Percentiles rank a stretch among this genome's conserved stretches.
Evolutionary conservation across 495 filamentous ascomycete genomes (phyloP).

Genomic region (Viridothelium virens): DNA sequence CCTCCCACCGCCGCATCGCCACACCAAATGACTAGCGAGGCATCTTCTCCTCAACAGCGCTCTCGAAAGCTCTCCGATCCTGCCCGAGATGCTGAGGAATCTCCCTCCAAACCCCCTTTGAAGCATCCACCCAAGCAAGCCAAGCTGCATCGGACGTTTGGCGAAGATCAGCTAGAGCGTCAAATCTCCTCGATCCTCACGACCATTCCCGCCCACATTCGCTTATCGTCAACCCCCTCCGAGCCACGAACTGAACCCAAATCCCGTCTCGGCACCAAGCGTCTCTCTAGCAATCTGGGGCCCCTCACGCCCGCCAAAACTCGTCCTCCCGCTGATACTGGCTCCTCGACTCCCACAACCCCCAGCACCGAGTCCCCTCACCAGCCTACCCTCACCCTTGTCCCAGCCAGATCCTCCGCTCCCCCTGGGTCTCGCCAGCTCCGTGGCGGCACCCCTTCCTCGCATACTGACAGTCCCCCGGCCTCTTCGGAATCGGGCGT

Average conservation of each 20-base stretch:
- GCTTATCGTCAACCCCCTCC: constrained; percentile 52
- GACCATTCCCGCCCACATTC: constrained; percentile 71
- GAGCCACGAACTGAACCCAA: constrained; percentile 24
- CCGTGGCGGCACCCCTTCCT: background rate
- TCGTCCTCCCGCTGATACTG: background rate
- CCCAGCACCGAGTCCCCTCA: background rate
- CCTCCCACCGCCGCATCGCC: background rate
- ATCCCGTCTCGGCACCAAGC: background rate
- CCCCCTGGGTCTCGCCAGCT: background rate
- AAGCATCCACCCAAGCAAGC: background rate
- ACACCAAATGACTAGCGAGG: background rate
- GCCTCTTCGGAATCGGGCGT: constrained; percentile 54
- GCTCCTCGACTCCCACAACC: background rate
- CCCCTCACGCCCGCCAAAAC: constrained; percentile 3
- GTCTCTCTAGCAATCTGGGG: background rate
- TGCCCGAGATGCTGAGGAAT: background rate
- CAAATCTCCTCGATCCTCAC: constrained; percentile 80
- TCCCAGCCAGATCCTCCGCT: constrained; percentile 16
- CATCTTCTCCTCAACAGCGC: background rate
- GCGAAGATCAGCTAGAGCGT: constrained; percentile 66
- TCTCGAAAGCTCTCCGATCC: background rate
- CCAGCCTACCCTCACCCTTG: constrained; percentile 19
- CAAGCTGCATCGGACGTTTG: background rate
- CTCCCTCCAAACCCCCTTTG: background rate
- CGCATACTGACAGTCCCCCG: constrained; percentile 9